Conservation (phyloP, 257 asterid genomes). For the Jasminum sambac region DNA sequence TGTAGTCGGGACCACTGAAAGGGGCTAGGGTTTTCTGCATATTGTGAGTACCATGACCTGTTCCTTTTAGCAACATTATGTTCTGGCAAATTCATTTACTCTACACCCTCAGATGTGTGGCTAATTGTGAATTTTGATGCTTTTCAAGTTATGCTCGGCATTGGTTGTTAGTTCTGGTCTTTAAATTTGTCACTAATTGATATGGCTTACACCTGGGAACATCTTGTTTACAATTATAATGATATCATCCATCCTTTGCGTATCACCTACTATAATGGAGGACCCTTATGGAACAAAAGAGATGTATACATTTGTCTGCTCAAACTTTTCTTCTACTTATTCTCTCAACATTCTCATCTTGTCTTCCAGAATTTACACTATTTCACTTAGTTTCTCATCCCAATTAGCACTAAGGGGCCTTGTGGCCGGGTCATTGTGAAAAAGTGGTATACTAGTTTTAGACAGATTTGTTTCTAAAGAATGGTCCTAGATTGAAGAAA, state of each 20-base stretch:
- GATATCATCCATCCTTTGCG: conserved; percentile 7
- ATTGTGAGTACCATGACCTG: not conserved
- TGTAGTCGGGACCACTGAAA: not conserved
- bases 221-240: not conserved
- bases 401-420: no score
- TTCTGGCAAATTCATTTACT: conserved; percentile 13
- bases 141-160: not conserved
- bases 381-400: no score
- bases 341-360: no score
- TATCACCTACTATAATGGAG: not conserved
- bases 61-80: conserved; percentile 23
- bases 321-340: no score
- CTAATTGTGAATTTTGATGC: not conserved
- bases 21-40: not conserved
- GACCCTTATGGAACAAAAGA: no score
- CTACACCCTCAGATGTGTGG: not conserved
- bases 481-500: no score
- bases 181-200: not conserved
- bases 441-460: no score
- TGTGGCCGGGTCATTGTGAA: no score
- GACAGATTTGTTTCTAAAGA: no score
- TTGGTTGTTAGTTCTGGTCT: conserved; percentile 5
- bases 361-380: no score
- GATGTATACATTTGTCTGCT: no score
- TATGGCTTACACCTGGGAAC: not conserved